Percentiles rank a stretch among this genome's conserved stretches.
These are phyloP conservation scores for Raddia guianensis DNA, from an alignment of 176 grass and related monocot genomes.

Conservation along the genomic window DNA sequence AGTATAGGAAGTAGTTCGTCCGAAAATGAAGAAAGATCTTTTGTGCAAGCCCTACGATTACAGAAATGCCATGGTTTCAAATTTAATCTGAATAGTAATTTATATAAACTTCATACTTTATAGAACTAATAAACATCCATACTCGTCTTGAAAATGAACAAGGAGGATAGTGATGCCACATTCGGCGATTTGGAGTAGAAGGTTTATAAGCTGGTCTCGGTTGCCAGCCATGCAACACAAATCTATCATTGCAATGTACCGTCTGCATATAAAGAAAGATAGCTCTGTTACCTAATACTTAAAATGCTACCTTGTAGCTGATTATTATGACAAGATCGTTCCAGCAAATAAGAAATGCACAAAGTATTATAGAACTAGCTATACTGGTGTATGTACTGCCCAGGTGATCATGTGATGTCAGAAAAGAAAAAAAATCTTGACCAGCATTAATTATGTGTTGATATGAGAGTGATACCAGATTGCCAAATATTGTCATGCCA, in stretches of 20 bases:
- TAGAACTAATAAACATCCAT: conserved; percentile 49
- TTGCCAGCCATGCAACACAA: conserved; percentile 87
- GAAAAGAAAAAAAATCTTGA: background rate
- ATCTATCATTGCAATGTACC: conserved; percentile 92
- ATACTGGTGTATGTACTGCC: background rate
- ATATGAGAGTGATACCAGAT: background rate
- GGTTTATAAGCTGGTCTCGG: conserved; percentile 75
- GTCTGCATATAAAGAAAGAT: conserved; percentile 54
- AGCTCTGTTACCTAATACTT: conserved; percentile 19
- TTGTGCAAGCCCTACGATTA: conserved; percentile 49
- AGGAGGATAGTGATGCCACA: conserved; percentile 70
- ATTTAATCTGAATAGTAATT: conserved; percentile 18
- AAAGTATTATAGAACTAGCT: conserved; percentile 24
- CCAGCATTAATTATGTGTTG: conserved; percentile 10
- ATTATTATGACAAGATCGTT: background rate
- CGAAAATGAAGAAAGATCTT: conserved; percentile 63
- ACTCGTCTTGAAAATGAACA: conserved; percentile 85
- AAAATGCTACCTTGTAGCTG: background rate
- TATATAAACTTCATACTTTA: background rate
- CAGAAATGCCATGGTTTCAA: conserved; percentile 29
- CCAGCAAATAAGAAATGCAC: background rate
- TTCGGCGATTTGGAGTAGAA: conserved; percentile 83
- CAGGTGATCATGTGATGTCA: background rate
- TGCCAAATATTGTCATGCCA: background rate
- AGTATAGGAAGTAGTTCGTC: conserved; percentile 69